Percentiles rank a stretch among this genome's conserved stretches.
phyloP scores from a whole-genome alignment of 495 filamentous ascomycete species.

The Glutinoglossum americanum region DNA sequence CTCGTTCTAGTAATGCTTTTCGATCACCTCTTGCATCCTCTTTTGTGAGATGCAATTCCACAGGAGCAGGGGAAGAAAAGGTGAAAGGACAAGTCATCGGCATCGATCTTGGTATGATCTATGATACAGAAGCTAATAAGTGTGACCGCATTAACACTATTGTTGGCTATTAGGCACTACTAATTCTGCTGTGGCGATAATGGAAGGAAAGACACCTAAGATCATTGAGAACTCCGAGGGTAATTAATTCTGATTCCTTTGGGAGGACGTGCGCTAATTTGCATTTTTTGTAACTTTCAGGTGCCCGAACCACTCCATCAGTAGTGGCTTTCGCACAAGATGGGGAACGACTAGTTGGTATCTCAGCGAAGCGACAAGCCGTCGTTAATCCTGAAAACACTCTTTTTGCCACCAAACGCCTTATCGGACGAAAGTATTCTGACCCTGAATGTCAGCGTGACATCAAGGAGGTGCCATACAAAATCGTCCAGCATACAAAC shows the following conservation, averaged over 20 bases:
- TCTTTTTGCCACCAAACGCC: slow-evolving; percentile 96
- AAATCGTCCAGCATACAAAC: slow-evolving; percentile 96
- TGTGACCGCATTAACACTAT: not conserved
- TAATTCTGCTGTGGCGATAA: slow-evolving; percentile 92
- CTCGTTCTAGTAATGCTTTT: slow-evolving; percentile 18
- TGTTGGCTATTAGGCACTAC: slow-evolving; percentile 49
- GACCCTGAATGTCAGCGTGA: slow-evolving; percentile 93
- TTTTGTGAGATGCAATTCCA: slow-evolving; percentile 61
- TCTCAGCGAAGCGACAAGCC: slow-evolving; percentile 95
- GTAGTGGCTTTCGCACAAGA: slow-evolving; percentile 94
- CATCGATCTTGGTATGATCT: slow-evolving; percentile 78
- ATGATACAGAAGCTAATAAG: not conserved
- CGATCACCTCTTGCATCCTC: slow-evolving; percentile 30
- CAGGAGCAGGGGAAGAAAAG: slow-evolving; percentile 54
- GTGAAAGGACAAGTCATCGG: slow-evolving; percentile 93
- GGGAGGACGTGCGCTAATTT: slow-evolving; percentile 6
- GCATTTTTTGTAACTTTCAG: slow-evolving; percentile 20
- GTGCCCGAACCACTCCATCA: slow-evolving; percentile 88
- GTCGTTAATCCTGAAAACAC: slow-evolving; percentile 99
- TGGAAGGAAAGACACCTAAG: slow-evolving; percentile 87
- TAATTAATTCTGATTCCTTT: slow-evolving; percentile 17
- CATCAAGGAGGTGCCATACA: slow-evolving; percentile 96
- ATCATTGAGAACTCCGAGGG: slow-evolving; percentile 97
- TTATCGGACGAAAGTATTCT: slow-evolving; percentile 96
- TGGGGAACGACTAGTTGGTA: slow-evolving; percentile 92